These are phyloP conservation scores for Colletotrichum sp. DNA, from an alignment of 2,329 filamentous ascomycete species.

Conservation along the genomic window DNA sequence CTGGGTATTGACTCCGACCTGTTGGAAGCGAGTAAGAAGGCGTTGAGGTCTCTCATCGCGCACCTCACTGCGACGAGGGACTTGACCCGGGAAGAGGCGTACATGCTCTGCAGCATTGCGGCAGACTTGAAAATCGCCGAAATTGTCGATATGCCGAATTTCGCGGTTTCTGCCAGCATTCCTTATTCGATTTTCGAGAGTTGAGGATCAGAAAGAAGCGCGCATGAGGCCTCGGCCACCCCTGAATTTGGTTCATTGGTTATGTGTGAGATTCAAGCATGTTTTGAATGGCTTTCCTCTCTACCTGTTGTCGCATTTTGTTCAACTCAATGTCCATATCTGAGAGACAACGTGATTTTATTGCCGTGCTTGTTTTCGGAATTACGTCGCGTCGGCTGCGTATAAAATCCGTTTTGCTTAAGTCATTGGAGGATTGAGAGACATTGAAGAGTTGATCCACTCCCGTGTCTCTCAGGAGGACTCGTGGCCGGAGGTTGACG, in stretches of 20 bases:
- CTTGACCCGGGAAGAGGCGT: conserved; percentile 50
- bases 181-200: conserved; percentile 50
- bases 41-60: conserved; percentile 50
- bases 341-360: accelerated
- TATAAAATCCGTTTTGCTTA: neutral
- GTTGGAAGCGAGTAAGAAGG: conserved; percentile 52
- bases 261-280: too few species aligned
- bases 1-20: conserved; percentile 53
- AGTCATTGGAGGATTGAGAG: neutral
- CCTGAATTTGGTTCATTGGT: too few species aligned
- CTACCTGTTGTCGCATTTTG: neutral
- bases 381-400: neutral
- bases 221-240: too few species aligned
- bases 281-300: too few species aligned
- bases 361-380: neutral
- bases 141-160: conserved; percentile 60
- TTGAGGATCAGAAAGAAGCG: neutral
- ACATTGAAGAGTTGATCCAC: neutral
- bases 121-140: conserved; percentile 56
- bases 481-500: neutral
- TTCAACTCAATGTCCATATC: neutral
- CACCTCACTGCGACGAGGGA: conserved; percentile 54
- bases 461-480: neutral
- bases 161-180: conserved; percentile 53
- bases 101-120: conserved; percentile 57